Evolutionary conservation across 75 land plant genomes (phyloP), one percentile per base, ranked within the genome.

Genomic region (Selaginella tamariscina): DNA sequence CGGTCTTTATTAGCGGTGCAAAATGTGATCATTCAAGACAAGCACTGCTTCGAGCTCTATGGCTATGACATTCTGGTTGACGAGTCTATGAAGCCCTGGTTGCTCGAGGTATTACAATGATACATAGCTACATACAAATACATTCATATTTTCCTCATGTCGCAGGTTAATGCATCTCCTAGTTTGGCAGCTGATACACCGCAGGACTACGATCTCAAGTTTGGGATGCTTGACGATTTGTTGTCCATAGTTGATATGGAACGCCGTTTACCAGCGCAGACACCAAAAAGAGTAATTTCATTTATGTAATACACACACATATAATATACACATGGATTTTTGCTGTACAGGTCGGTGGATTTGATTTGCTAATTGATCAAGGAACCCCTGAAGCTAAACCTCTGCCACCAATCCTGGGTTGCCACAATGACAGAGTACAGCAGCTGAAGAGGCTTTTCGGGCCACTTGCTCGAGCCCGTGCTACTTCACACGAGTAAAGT

Each of bases 21-120:
- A 30, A 77, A 77, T 49, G 78, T 72, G 22, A 68, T 77, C n/a
- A 77, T 77, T 23, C 78, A 77, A 27, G 78, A 77, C 74, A 77
- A 72, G 65, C 78, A 77, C 54, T 77, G 78, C 65, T 77, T 77
- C 65, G 78, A 77, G 70, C 70, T 77, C n/a, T 77, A 77, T 20
- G 78, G 78, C 24, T 77, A 77, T 67, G 78, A 77, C 32, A 77
- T 77, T 28, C 75, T 77, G 31, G 69, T 77, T 11, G 78, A 77
- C 56, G 70, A 72, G 13, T 32, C 70, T 11, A 54, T 77, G 24
- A 77, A 77, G 54, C 78, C 78, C 23, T 77, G 78, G 78, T 69
- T 77, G 55, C 75, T 77, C 23, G 78, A 77, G 74, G 78, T 77
- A 56, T 30, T 18, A 13, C 8, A 49, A 60, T 60, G n/a, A 60